Conservation (phyloP, 371 early-diverging fungal genomes). For the Apophysomyces sp. region DNA sequence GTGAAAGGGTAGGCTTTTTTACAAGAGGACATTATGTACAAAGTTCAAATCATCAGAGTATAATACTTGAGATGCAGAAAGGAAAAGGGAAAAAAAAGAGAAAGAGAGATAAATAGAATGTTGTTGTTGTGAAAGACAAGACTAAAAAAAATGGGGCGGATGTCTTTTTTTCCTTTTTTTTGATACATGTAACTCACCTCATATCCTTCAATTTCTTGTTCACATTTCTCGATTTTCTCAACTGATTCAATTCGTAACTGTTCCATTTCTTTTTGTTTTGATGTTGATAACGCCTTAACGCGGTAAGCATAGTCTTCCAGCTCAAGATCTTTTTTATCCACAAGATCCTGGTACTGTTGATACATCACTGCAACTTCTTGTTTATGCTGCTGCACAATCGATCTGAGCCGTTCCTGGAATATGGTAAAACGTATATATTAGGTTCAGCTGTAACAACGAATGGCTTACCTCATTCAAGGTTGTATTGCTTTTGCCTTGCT, state of each 20-base stretch:
- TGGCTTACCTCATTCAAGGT: neutral
- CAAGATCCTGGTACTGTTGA: conserved; percentile 32
- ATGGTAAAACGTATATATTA: neutral
- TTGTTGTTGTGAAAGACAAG: conserved; percentile 5
- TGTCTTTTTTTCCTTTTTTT: conserved; percentile 4
- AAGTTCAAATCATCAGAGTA: conserved; percentile 30
- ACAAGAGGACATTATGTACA: neutral
- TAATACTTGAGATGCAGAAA: conserved; percentile 18
- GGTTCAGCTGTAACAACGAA: neutral
- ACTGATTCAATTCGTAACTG: conserved; percentile 15
- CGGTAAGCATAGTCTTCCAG: conserved; percentile 44
- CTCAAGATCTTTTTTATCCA: conserved; percentile 37
- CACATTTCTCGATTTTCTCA: conserved; percentile 19
- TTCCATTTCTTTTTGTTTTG: conserved; percentile 38
- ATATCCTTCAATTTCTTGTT: conserved; percentile 32
- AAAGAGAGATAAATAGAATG: neutral
- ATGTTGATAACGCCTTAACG: conserved; percentile 31
- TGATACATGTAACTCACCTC: conserved; percentile 24
- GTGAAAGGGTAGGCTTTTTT: neutral
- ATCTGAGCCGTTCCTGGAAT: conserved; percentile 12
- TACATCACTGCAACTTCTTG: conserved; percentile 35
- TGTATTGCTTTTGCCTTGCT: neutral
- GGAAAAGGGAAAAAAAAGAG: conserved; percentile 3
- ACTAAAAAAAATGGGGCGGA: conserved; percentile 1
- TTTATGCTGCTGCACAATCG: conserved; percentile 33